Conservation (phyloP, 495 filamentous ascomycete species). For the Penicillium pulvis region DNA sequence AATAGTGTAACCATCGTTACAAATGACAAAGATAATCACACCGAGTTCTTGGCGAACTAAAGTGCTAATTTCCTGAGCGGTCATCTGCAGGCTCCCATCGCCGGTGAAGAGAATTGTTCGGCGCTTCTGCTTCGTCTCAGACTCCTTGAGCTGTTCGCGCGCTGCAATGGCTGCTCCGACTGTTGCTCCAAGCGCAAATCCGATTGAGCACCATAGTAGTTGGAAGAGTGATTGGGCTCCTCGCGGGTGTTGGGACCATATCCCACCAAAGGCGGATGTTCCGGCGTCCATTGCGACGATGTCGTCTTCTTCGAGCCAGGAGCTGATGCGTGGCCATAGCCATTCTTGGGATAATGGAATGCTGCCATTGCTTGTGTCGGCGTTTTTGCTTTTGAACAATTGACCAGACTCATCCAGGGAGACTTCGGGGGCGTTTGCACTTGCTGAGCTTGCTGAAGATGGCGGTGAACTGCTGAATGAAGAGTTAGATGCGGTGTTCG, state of each 20-base stretch:
- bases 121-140: conserved; percentile 23
- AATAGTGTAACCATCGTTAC: conserved; percentile 73
- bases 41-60: conserved; percentile 68
- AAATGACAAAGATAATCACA: conserved; percentile 72
- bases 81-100: conserved; percentile 78
- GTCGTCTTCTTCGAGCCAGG: conserved; percentile 19
- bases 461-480: background rate
- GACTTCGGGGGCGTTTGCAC: background rate
- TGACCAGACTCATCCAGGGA: background rate
- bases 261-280: conserved; percentile 10
- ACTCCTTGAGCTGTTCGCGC: conserved; percentile 28
- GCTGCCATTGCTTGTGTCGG: background rate
- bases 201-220: conserved; percentile 18
- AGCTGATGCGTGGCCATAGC: conserved; percentile 12
- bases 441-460: conserved; percentile 2
- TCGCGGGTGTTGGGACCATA: conserved; percentile 11
- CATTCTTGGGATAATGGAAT: conserved; percentile 12
- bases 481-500: background rate
- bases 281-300: conserved; percentile 15
- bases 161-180: conserved; percentile 16
- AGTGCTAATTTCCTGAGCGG: conserved; percentile 73
- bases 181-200: conserved; percentile 16
- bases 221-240: conserved; percentile 11
- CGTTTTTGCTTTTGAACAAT: background rate
- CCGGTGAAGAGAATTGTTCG: conserved; percentile 69